Base-by-base conservation (phyloP, 2,329 filamentous ascomycete species). In the Fusarium sp. region DNA sequence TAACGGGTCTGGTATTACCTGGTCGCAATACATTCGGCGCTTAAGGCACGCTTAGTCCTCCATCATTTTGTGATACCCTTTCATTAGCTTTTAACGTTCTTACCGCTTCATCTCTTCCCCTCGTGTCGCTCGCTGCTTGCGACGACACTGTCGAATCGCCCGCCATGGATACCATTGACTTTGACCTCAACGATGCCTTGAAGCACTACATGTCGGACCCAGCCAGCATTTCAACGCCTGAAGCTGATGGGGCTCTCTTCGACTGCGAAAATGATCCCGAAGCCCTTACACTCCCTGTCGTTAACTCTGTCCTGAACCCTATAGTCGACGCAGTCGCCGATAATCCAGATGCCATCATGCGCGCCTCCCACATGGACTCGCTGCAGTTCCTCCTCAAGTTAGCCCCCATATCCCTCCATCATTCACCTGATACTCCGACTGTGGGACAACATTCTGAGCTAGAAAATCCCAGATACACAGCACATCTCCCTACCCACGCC, bases 201-300 rank as follows among this genome's bases (percentile, higher is more conserved):
- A 98, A 97, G 87, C 90, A 94, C 81, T 99, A 98, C 84, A 93
- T 98, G 89, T 97, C 94, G 84, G 95, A 98, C 81, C 95, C 96
- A 14, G 87, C 91, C 50, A 89, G 90, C 42, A 93, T 98, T 62
- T 87, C 92, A 13, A 98, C 95, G 6, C 91, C 93, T 47, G 95
- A 98, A 81, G 96, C 95, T 62, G 93, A 96, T 76, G 83, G 91
- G 48, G 90, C 92, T 67, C 90, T 99, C 26, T 88, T 95, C 77
- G 95, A 98, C 81, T 97, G 94, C 88, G 96, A 98, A 85, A 93
- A 93, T 81, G 94, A 98, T 77, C 93, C 94, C 57, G 94, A 98
- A 79, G 88, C 91, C 56, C 89, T 97, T 74, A 94, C 93, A 33
- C 89, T 90, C 65, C 83, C 90, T 63, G 83, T 97, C 76, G 90